Evolutionary conservation across 108 stramenopile species (phyloP).

Genomic region (Nitzschia putrida): DNA sequence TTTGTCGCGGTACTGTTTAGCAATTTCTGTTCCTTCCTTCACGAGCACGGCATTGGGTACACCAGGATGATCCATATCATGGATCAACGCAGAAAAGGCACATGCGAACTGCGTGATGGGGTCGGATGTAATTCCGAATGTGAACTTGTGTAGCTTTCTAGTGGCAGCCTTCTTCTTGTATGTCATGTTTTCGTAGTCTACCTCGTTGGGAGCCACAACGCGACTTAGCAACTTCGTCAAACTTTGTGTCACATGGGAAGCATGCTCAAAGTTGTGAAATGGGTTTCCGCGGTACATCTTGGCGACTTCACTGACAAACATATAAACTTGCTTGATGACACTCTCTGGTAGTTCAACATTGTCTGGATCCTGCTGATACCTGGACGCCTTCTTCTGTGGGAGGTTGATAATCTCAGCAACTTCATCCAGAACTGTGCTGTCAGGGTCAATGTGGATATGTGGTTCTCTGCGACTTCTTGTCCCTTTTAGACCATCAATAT

Average conservation of each 20-base stretch:
- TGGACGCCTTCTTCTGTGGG: conserved; percentile 11
- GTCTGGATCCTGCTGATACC: conserved; percentile 17
- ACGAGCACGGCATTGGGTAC: conserved; percentile 50
- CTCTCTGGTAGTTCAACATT: conserved; percentile 6
- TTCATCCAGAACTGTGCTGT: conserved; percentile 13
- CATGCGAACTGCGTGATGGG: conserved; percentile 26
- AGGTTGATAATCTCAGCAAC: conserved; percentile 23
- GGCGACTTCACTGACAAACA: conserved; percentile 22
- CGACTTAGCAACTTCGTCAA: conserved; percentile 20
- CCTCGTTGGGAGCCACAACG: conserved; percentile 22
- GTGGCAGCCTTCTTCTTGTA: conserved; percentile 23
- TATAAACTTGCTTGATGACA: conserved; percentile 13
- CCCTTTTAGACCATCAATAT: conserved; percentile 5
- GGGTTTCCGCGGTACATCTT: conserved; percentile 24
- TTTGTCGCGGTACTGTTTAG: conserved; percentile 43
- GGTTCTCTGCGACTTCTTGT: conserved; percentile 1
- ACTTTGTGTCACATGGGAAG: conserved; percentile 19
- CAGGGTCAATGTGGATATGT: background rate
- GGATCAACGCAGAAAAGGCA: conserved; percentile 23
- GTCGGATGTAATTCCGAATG: conserved; percentile 25
- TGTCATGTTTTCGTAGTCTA: conserved; percentile 17
- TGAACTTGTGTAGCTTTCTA: conserved; percentile 15
- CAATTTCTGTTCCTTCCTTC: conserved; percentile 50
- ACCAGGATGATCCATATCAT: conserved; percentile 41
- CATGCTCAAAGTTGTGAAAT: conserved; percentile 30